Evolutionary conservation across 306 rosid species (phyloP), one percentile per base, ranked within the genome.

Genomic region (Dryas alaskensis): DNA sequence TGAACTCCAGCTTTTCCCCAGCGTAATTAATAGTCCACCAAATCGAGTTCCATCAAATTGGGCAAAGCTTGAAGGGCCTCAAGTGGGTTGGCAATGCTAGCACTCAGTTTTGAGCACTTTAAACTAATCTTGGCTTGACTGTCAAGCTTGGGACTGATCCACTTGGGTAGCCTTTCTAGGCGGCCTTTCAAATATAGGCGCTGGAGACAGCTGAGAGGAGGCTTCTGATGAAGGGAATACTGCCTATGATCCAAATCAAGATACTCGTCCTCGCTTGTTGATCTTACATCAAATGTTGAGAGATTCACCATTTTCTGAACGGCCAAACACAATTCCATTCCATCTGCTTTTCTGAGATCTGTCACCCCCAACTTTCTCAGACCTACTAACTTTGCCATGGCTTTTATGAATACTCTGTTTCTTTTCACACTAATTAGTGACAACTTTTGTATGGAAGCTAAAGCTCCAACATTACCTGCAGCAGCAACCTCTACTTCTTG

Each of bases 211-310:
- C 22, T 19, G 22, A 19, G 22, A 19, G 22, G 22, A 19, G 22
- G 22, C 22, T 19, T 19, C 22, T 19, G 22, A 19, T 19, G 22
- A 19, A 0, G 22, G 22, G 22, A 19, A 19, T 19, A 19, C 22
- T 19, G 22, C 73, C 52, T 12, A 8, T 51, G 47, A 69, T 69
- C 73, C 63, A 69, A 52, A 9, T 69, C 60, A 51, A 69, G 73
- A 51, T 3, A 6, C 49, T 16, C 37, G 11, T 37, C 62, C 37
- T 3, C 14, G 1, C 22, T 62, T 6, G 13, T 27, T 27, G 73
- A 37, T 51, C 39, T 8, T 1, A 52, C 62, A 69, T 69, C 64
- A 8, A 70, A 7, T 7, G 74, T 70, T 10, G 74, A 40, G 5
- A 70, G 64, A 10, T 54, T 11, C 74, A 6, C 9, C 64, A 62